Evolutionary conservation across 2,329 filamentous ascomycete species (phyloP).

Genomic region (Aspergillus brunneoviolaceus): DNA sequence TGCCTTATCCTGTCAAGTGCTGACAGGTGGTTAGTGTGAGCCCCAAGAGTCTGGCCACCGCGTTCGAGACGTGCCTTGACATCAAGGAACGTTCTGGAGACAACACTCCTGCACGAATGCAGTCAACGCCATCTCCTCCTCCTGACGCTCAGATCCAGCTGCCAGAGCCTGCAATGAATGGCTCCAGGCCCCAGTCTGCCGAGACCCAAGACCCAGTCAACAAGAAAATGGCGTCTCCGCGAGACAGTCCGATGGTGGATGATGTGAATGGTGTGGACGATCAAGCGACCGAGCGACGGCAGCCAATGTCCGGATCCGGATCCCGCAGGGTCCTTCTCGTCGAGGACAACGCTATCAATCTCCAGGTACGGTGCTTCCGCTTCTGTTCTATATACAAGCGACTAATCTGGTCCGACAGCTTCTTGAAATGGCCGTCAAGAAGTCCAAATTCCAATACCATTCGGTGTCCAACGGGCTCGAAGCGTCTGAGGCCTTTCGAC

Average conservation of each 20-base stretch:
- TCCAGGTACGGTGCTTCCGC: conserved; percentile 20
- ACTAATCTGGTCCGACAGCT: background rate
- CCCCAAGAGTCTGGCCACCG: conserved; percentile 20
- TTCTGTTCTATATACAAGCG: background rate
- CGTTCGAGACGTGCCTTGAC: conserved; percentile 17
- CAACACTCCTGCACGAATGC: background rate
- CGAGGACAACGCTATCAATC: background rate
- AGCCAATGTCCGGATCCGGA: background rate
- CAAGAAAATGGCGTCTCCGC: background rate
- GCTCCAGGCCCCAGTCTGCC: background rate
- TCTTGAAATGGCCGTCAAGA: background rate
- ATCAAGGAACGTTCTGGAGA: background rate
- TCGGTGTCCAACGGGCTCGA: background rate
- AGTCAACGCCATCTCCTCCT: background rate
- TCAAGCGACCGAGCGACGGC: background rate
- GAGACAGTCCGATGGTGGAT: background rate
- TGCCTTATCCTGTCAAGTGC: too few relatives aligned
- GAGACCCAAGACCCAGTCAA: background rate
- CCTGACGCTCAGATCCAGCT: background rate
- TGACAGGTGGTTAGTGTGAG: conserved; percentile 16
- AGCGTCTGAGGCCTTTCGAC: background rate
- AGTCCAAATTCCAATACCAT: background rate
- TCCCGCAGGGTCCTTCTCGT: conserved; percentile 10
- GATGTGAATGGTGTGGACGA: background rate
- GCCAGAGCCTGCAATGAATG: background rate